A percentile compares a stretch with the other conserved stretches of the same genome.
These are phyloP conservation scores for Starmerella vitae DNA, from an alignment of 805 yeast species.

Conservation along the genomic window DNA sequence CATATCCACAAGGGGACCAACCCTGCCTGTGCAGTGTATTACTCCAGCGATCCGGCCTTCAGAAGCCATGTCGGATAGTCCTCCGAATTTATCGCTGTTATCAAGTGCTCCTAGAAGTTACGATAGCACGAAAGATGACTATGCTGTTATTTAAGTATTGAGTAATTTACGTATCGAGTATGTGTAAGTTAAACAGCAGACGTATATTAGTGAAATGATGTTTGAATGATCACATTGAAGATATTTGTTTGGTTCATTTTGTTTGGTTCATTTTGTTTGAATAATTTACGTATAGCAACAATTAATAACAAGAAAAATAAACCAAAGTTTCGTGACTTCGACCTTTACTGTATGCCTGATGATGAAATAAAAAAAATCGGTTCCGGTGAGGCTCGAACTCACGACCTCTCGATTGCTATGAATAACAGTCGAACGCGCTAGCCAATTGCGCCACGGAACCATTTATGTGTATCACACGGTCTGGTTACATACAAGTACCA, in stretches of 20 bases:
- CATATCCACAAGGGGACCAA: constrained; percentile 1
- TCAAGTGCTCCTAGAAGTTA: background rate
- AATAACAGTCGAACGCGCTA: constrained; percentile 22
- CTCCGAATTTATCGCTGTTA: background rate
- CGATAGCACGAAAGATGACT: constrained; percentile 1
- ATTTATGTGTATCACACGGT: no score
- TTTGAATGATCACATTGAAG: background rate
- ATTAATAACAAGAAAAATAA: background rate
- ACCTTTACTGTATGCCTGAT: no score
- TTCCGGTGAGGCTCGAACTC: constrained; percentile 23
- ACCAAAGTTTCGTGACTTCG: background rate
- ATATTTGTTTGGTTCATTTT: background rate
- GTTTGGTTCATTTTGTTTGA: background rate
- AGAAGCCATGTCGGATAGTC: background rate
- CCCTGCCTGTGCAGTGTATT: background rate
- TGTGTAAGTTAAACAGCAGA: background rate
- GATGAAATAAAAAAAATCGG: constrained; percentile 13
- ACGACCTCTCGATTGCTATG: constrained; percentile 21
- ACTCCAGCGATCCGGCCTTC: background rate
- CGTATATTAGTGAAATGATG: background rate
- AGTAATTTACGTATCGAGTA: no score
- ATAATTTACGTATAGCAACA: background rate
- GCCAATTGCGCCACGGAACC: constrained; percentile 24
- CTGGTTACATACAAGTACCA: no score
- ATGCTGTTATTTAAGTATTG: background rate